These are phyloP conservation scores for Rhizopus delemar DNA, from an alignment of 371 early-diverging fungal species.

Conservation along the genomic window DNA sequence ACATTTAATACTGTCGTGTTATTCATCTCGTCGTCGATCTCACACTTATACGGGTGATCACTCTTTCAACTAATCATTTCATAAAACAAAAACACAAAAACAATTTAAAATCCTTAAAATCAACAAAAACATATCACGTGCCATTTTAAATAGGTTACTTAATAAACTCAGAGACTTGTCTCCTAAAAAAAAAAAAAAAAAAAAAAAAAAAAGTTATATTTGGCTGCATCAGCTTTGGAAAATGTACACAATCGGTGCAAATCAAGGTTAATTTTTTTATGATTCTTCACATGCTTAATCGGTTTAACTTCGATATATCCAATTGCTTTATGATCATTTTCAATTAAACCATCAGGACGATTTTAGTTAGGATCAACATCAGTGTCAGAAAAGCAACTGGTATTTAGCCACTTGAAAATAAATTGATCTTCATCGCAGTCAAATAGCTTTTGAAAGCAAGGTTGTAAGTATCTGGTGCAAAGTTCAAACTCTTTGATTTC, in stretches of 20 bases:
- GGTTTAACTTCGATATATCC: constrained; percentile 19
- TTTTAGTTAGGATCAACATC: constrained; percentile 16
- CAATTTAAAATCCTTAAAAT: too few species aligned
- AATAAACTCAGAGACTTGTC: too few species aligned
- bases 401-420: constrained; percentile 12
- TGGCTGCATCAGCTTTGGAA: constrained; percentile 13
- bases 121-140: too few species aligned
- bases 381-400: constrained; percentile 10
- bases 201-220: too few species aligned
- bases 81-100: too few species aligned
- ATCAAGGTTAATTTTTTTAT: constrained; percentile 17
- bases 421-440: constrained; percentile 12
- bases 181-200: too few species aligned
- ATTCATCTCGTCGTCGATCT: too few species aligned
- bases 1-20: too few species aligned
- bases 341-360: constrained; percentile 13
- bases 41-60: too few species aligned
- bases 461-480: constrained; percentile 17
- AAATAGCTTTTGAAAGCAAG: constrained; percentile 15
- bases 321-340: constrained; percentile 12
- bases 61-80: too few species aligned
- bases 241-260: constrained; percentile 11
- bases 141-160: too few species aligned
- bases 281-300: constrained; percentile 16
- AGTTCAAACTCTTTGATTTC: constrained; percentile 13